These are phyloP conservation scores for Cicer pinnatifidum DNA, from an alignment of 306 rosid genomes.

Conservation along the genomic window DNA sequence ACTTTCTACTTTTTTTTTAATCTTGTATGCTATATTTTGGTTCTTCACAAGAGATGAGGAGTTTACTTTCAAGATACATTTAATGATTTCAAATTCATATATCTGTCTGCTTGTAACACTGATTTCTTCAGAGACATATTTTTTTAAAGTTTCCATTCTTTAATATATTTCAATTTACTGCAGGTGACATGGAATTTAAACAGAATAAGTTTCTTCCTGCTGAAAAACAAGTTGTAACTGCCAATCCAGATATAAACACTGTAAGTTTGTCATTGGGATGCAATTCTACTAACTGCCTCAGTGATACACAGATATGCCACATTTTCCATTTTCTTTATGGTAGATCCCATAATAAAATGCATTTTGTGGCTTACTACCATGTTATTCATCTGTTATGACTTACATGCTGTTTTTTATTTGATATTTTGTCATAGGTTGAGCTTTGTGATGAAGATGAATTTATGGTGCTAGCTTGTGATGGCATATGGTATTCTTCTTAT, in stretches of 20 bases:
- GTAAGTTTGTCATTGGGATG: constrained; percentile 59
- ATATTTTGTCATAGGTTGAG: constrained; percentile 64
- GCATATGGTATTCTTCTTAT: constrained; percentile 76
- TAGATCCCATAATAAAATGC: constrained; percentile 28
- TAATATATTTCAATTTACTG: constrained; percentile 46
- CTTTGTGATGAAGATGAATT: constrained; percentile 92
- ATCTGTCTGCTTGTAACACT: neutral
- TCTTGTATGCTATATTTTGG: constrained; percentile 12
- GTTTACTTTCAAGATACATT: constrained; percentile 9
- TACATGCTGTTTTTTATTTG: constrained; percentile 22
- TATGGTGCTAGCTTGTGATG: constrained; percentile 73
- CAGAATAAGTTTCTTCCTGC: constrained; percentile 82
- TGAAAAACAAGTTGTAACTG: constrained; percentile 87
- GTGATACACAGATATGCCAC: constrained; percentile 17
- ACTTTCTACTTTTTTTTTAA: neutral
- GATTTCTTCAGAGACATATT: constrained; percentile 23
- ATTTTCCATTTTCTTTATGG: constrained; percentile 33
- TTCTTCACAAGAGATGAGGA: constrained; percentile 39
- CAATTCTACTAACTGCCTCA: constrained; percentile 23
- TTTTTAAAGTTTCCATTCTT: constrained; percentile 32
- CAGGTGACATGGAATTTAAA: constrained; percentile 98
- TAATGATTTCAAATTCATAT: constrained; percentile 30
- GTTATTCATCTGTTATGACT: constrained; percentile 35
- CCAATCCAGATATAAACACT: constrained; percentile 86
- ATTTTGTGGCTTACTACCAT: constrained; percentile 23